Conservation (phyloP, 148 eudicot genomes). For the Nepenthes mirabilis region DNA sequence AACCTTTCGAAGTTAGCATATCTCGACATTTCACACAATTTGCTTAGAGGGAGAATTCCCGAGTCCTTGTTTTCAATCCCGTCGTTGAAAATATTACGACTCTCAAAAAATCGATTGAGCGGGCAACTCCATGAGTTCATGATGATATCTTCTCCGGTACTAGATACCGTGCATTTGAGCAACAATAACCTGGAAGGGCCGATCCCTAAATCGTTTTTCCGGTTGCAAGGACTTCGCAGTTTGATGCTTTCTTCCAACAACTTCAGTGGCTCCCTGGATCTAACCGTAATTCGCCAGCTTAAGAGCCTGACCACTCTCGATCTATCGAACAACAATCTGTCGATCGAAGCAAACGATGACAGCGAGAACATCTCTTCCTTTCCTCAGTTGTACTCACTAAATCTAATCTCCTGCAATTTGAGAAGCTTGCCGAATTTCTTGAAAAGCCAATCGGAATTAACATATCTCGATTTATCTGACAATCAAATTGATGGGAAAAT, state of each 20-base stretch:
- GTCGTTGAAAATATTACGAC: too few relatives aligned
- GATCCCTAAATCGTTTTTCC: slow-evolving; percentile 24
- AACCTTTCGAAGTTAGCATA: slow-evolving; percentile 21
- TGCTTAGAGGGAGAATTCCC: slow-evolving; percentile 36
- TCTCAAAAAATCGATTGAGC: too few relatives aligned
- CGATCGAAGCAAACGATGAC: slow-evolving; percentile 2
- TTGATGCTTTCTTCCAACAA: slow-evolving; percentile 25
- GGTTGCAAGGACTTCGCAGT: slow-evolving; percentile 11
- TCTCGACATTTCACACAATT: slow-evolving; percentile 22
- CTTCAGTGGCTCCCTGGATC: slow-evolving; percentile 18
- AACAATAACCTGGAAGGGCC: slow-evolving; percentile 26
- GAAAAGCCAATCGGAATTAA: slow-evolving; percentile 14
- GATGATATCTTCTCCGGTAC: slow-evolving; percentile 1
- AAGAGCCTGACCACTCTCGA: slow-evolving; percentile 20
- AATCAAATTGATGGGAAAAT: slow-evolving; percentile 24
- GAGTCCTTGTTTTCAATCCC: too few relatives aligned
- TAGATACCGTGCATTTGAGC: slow-evolving; percentile 33
- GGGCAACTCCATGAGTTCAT: slow-evolving; percentile 15
- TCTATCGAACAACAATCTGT: slow-evolving; percentile 30
- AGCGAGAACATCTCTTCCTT: slow-evolving; percentile 1
- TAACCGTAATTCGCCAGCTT: slow-evolving; percentile 16
- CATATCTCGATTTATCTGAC: slow-evolving; percentile 20
- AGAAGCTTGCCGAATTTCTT: slow-evolving; percentile 3
- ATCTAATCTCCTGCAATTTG: slow-evolving; percentile 25
- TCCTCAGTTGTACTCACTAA: slow-evolving; percentile 17